phyloP scores from a whole-genome alignment of 179 eudicot genomes.

The Spinacia oleracea region DNA sequence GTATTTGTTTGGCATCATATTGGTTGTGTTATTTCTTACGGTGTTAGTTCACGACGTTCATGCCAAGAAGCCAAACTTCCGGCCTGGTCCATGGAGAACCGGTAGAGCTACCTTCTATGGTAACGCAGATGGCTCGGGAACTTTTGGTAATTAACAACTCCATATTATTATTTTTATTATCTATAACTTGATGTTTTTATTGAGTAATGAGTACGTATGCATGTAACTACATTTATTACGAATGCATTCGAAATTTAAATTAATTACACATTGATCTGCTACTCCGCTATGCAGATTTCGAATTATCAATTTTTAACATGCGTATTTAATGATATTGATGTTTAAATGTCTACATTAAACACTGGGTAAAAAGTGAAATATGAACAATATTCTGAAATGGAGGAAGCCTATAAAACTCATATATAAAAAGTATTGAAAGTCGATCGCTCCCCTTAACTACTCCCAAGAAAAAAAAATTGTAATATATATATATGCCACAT shows the following conservation, averaged over 20 bases:
- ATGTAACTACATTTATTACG: background rate
- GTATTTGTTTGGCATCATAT: slow-evolving; percentile 11
- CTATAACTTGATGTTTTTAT: background rate
- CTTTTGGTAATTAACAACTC: slow-evolving; percentile 40
- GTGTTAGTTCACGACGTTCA: slow-evolving; percentile 18
- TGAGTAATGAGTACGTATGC: background rate
- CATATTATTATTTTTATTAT: background rate
- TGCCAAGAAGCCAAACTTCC: slow-evolving; percentile 37
- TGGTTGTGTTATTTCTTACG: slow-evolving; percentile 10
- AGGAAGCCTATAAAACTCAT: too few species aligned
- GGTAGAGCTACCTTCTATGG: slow-evolving; percentile 87
- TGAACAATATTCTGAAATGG: too few species aligned
- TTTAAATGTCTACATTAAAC: too few species aligned
- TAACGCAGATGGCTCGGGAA: slow-evolving; percentile 61
- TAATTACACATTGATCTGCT: too few species aligned
- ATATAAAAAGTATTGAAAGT: too few species aligned
- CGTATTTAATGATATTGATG: too few species aligned
- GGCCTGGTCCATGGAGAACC: slow-evolving; percentile 57
- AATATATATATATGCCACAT: too few species aligned
- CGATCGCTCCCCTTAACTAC: too few species aligned
- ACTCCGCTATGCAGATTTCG: too few species aligned
- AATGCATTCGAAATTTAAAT: background rate
- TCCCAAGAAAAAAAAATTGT: too few species aligned
- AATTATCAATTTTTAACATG: too few species aligned
- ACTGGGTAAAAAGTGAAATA: too few species aligned